Base-by-base conservation (phyloP, 2,329 filamentous ascomycete species). In the Penicillium sp. region DNA sequence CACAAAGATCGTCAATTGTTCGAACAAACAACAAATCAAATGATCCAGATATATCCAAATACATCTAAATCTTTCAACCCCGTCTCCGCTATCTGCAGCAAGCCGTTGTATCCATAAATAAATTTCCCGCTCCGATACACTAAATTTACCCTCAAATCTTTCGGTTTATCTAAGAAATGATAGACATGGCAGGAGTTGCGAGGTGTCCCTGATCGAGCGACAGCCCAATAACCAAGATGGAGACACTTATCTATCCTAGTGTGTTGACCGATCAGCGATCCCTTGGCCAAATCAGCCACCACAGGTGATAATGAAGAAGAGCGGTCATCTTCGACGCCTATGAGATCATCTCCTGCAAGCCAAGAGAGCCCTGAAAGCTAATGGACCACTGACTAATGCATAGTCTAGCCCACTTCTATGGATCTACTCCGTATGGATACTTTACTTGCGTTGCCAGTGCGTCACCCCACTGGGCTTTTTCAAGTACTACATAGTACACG, bases 281-380 rank as follows among this genome's bases (percentile, higher is more conserved):
- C 15, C 38, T 31, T 45, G 48, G 26, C 28, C 22, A 32, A 40
- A 45, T 45, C 45, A 51, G 41, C 42, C 43, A 52, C 45, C 31
- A 38, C 45, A 28, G 22, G 32, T 32, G 19, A 45, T 48, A 31
- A 28, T 34, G 34, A 8, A 41, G 32, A 44, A 26, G n/a, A 24
- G 34, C 19, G 45, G 31, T 26, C 44, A 47, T 40, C 15, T 12
- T 47, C 8, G 28, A 48, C 55, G 51, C 46, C 46, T 49, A 38
- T 55, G 49, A 51, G 28, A 44, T 52, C 51, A 57, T 49, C 21
- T n/a, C 21, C 38, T 54, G 49, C 52, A 47, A 46, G 48, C 45
- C 45, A 39, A 41, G 48, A n/a, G 46, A 24, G 22, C 22, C 22
- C 22, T 24, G 22, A 6, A 44, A 21, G 31, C 48, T 29, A 39